Conservation (phyloP, 208 protist species). For the Porcisia hertigi region DNA sequence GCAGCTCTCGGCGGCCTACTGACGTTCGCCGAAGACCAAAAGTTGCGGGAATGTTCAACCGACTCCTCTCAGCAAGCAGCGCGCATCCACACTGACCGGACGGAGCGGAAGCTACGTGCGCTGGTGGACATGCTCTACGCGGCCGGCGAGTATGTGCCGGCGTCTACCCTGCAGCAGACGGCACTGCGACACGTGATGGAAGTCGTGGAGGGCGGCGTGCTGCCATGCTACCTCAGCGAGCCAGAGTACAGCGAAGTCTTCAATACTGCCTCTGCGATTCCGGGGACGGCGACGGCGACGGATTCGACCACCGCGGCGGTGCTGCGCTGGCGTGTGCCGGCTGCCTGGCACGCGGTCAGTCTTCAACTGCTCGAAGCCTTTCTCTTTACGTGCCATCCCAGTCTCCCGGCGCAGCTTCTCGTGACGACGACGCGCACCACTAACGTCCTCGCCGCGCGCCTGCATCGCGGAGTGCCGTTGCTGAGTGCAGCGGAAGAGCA, state of each 20-base stretch:
- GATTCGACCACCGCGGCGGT: not conserved
- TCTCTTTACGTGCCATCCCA: constrained; percentile 24
- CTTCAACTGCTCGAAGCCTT: constrained; percentile 35
- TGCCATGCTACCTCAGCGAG: constrained; percentile 32
- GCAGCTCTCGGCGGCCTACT: constrained; percentile 14
- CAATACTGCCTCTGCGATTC: constrained; percentile 4
- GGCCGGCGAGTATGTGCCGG: constrained; percentile 38
- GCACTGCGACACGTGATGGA: constrained; percentile 57
- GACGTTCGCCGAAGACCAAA: constrained; percentile 20
- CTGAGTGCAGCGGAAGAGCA: not conserved
- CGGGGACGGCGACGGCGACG: constrained; percentile 3
- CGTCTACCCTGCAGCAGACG: constrained; percentile 45
- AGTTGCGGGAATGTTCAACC: not conserved
- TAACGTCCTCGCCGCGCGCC: constrained; percentile 17
- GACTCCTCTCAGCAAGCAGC: constrained; percentile 1
- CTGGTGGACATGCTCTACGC: constrained; percentile 50
- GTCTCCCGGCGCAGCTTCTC: constrained; percentile 31
- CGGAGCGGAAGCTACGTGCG: constrained; percentile 42
- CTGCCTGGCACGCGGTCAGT: constrained; percentile 32
- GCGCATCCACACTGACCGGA: constrained; percentile 19
- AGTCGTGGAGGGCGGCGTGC: constrained; percentile 52
- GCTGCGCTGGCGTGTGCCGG: constrained; percentile 36
- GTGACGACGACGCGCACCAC: constrained; percentile 20
- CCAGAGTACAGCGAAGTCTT: constrained; percentile 16
- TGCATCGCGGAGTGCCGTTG: constrained; percentile 36